Conservation (phyloP, 2,329 filamentous ascomycete genomes). For the Helotiales sp. region DNA sequence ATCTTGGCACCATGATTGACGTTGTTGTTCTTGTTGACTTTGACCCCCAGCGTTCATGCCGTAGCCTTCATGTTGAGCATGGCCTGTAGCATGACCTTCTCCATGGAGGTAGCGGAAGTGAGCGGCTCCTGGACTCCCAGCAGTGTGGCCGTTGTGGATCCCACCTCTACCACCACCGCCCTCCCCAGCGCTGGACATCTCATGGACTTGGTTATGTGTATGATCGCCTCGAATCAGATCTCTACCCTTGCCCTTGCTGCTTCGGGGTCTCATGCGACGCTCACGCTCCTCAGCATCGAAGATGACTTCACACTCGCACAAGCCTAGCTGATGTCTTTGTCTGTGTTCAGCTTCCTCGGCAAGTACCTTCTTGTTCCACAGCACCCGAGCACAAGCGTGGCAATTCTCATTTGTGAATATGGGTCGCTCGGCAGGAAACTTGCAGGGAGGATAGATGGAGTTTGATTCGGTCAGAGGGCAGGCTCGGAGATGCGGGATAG, state of each 20-base stretch:
- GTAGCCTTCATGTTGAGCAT: not conserved
- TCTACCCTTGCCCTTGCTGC: constrained; percentile 11
- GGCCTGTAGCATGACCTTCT: not conserved
- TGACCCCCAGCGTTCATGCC: not conserved
- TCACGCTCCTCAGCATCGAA: constrained; percentile 28
- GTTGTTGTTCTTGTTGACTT: not conserved
- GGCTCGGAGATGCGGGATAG: constrained; percentile 39
- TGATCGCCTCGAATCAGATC: not conserved
- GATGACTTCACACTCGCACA: constrained; percentile 29
- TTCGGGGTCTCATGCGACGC: constrained; percentile 9
- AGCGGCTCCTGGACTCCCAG: not conserved
- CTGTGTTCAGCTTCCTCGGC: constrained; percentile 29
- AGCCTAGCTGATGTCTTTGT: constrained; percentile 20
- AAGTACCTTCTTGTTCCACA: constrained; percentile 32
- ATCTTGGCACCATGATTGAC: not conserved
- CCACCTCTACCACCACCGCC: not conserved
- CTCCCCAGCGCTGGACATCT: not conserved
- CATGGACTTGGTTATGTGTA: not conserved
- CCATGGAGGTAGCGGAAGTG: not conserved
- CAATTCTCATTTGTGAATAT: constrained; percentile 28
- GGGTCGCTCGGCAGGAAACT: constrained; percentile 28
- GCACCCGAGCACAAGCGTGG: constrained; percentile 31
- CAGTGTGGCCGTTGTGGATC: not conserved
- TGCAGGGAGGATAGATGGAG: constrained; percentile 29
- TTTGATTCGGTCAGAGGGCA: constrained; percentile 40